Evolutionary conservation across 495 filamentous ascomycete genomes (phyloP), one percentile per base, ranked within the genome.

Genomic region (Talaromyces nanjingensis): DNA sequence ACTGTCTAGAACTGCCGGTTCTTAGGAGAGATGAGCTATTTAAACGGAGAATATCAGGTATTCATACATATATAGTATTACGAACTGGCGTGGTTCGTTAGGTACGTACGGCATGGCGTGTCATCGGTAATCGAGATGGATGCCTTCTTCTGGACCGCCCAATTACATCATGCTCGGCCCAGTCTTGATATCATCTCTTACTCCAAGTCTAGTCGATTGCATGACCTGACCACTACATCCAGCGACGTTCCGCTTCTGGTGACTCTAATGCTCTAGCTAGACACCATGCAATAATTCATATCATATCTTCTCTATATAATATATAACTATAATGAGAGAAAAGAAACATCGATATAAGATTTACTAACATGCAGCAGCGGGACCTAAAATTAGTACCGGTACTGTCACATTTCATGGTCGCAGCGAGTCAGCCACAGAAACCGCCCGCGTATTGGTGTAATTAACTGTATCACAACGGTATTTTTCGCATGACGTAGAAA

Each of bases 401-500:
- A 49, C 18, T 49, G 45, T 49, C 45, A 49, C 45, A 18, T 18
- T 18, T 20, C 7, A 49, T 20, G 45, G 45, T 49, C 45, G 18
- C 6, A 20, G 8, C n/a, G 45, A 20, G 45, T 22, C 45, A 18
- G n/a, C 45, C 45, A 49, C 18, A 9, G n/a, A 18, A 49, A 7
- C 18, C 45, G 6, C n/a, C n/a, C 45, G 45, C 45, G 45, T 49
- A 49, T 49, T 20, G 45, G 22, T 49, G 45, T 49, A 49, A 20
- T 49, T 20, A 3, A 1, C n/a, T 8, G 45, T 49, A 49, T 49
- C 6, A 20, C 6, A 20, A 49, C 8, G 6, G 45, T 49, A 49
- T 49, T 62, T 62, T 53, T 47, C 60, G 33, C 60, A 62, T 62
- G 60, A 62, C 60, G 60, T 62, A 39, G 42, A 29, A 54, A 54